Evolutionary conservation across 164 flowering plant genomes (phyloP), one percentile per base, ranked within the genome.

Genomic region (Warburgia ugandensis): DNA sequence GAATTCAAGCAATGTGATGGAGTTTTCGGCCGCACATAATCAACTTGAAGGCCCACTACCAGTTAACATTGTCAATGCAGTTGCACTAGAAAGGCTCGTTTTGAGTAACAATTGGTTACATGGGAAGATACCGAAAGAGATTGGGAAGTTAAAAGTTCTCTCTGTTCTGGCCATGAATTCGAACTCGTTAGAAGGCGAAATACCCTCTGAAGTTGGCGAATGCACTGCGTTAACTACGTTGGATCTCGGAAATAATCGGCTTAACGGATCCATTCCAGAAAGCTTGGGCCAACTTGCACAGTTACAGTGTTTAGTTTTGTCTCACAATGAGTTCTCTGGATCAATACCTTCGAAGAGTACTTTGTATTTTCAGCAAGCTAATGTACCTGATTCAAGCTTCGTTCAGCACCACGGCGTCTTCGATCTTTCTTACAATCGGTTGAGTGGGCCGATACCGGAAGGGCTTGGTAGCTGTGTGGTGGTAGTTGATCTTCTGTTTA

Each of bases 321-420:
- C 95, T 12, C 70, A 73, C 56, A 86, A 86, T 49, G 55, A 65
- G 59, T 70, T 86, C 1, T 69, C 86, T 0, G 88, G 91, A 6
- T 6, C 59, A 0, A 83, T 86, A 26, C 91, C 95, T 7, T 69
- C 74, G 0, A 67, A 66, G 33, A 49, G n/a, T n/a, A n/a, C 55
- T 0, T 73, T 77, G 9, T 61, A 58, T 10, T 83, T 80, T 36
- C 77, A 63, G 6, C 76, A 81, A 56, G 52, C 63, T 4, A 56
- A 23, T 33, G 77, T 86, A 22, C 95, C 95, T n/a, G 86, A 79
- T 45, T 55, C 72, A 29, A 77, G 84, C 64, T 86, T 68, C 37
- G 26, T 77, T 52, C 95, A 83, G 66, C 95, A 83, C 54, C 86
- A 61, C 53, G 91, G 95, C 37, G 74, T 77, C 0, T 79, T 61